phyloP scores from a whole-genome alignment of 192 early-diverging fungal species.

The Backusella mclennaniae region DNA sequence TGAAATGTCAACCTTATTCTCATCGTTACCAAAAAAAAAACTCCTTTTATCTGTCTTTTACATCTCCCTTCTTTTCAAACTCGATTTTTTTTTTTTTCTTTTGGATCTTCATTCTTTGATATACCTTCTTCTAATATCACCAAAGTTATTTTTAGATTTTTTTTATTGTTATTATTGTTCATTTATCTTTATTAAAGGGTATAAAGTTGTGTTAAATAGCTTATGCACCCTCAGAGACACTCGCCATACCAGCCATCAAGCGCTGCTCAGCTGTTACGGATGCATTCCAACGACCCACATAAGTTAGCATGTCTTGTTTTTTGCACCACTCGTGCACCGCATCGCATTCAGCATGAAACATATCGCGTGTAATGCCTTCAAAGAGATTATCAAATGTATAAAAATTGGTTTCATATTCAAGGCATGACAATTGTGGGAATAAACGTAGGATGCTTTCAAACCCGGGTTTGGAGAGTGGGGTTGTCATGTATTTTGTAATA shows the following conservation, averaged over 20 bases:
- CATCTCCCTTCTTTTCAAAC: not conserved
- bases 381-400: slow-evolving; percentile 42
- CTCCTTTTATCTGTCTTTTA: not conserved
- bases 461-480: slow-evolving; percentile 37
- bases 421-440: slow-evolving; percentile 41
- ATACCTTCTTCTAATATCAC: not conserved
- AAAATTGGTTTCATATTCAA: slow-evolving; percentile 44
- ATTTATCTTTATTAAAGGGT: not conserved
- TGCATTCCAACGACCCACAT: slow-evolving; percentile 35
- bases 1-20: too few species aligned
- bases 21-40: not conserved
- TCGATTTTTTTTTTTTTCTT: too few species aligned
- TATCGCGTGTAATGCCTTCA: slow-evolving; percentile 36
- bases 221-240: slow-evolving; percentile 20
- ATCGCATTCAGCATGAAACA: slow-evolving; percentile 37
- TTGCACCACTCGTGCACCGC: slow-evolving; percentile 32
- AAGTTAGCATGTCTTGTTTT: slow-evolving; percentile 1
- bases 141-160: not conserved
- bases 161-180: not conserved
- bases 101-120: not conserved
- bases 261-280: slow-evolving; percentile 44
- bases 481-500: slow-evolving; percentile 44
- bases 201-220: not conserved
- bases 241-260: slow-evolving; percentile 39
- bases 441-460: slow-evolving; percentile 35